Evolutionary conservation across 176 grass and related monocot species (phyloP).

Genomic region (Cenchrus americanus): DNA sequence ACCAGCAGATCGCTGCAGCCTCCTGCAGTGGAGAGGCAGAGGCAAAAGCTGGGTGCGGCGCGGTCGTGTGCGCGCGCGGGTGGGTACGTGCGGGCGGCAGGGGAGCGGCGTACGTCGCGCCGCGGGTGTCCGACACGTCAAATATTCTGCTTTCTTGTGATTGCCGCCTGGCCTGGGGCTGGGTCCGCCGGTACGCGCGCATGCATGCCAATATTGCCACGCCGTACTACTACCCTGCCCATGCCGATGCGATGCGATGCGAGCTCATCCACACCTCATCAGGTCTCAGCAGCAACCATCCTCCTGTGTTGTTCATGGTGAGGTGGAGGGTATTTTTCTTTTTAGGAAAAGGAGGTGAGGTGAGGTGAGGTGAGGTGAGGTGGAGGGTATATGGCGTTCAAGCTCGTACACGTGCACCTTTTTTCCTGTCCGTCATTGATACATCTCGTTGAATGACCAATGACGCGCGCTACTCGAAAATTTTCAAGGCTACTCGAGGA

Average conservation of each 20-base stretch:
- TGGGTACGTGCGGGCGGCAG: background rate
- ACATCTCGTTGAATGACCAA: background rate
- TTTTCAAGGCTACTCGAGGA: background rate
- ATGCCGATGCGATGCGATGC: background rate
- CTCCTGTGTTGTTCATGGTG: too few relatives aligned
- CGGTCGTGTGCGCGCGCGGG: too few relatives aligned
- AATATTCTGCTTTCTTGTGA: conserved; percentile 26
- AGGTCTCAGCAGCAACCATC: too few relatives aligned
- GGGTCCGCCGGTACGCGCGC: background rate
- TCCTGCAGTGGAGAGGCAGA: too few relatives aligned
- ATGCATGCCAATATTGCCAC: conserved; percentile 13
- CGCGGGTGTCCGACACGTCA: conserved; percentile 19
- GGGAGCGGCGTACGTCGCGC: background rate
- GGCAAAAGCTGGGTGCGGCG: too few relatives aligned
- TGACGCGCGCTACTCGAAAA: background rate
- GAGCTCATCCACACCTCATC: background rate
- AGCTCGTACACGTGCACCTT: background rate
- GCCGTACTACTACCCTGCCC: background rate
- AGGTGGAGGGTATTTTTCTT: too few relatives aligned
- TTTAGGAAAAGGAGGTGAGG: too few relatives aligned
- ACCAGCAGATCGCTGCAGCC: too few relatives aligned
- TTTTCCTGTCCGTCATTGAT: too few relatives aligned
- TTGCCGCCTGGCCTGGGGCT: background rate
- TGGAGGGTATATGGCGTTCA: too few relatives aligned
- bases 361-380: too few relatives aligned